These are phyloP conservation scores for Pyrus pyrifolia DNA, from an alignment of 306 rosid species.

Conservation along the genomic window DNA sequence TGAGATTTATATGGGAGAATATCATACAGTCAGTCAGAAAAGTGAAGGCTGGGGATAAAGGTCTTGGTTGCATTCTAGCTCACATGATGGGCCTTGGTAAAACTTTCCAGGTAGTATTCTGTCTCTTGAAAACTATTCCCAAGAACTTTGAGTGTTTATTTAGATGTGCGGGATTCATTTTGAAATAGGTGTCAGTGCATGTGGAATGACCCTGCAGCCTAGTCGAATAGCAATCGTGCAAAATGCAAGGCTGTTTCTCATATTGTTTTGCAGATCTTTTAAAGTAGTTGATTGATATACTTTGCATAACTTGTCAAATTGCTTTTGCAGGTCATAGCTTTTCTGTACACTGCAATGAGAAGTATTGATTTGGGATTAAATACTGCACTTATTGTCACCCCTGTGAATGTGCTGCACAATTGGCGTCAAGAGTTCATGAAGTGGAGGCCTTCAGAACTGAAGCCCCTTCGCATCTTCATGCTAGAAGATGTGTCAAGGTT, in stretches of 20 bases:
- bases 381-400: conserved; percentile 87
- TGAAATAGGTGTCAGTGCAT: not conserved
- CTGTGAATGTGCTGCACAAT: conserved; percentile 93
- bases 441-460: conserved; percentile 88
- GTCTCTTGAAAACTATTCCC: not conserved
- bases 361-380: conserved; percentile 77
- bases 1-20: conserved; percentile 98
- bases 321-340: conserved; percentile 74
- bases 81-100: conserved; percentile 99
- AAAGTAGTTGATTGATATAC: conserved; percentile 15
- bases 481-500: conserved; percentile 91
- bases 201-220: not conserved
- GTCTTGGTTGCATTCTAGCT: conserved; percentile 98
- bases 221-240: not conserved
- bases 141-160: not conserved
- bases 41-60: conserved; percentile 92
- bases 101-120: conserved; percentile 79
- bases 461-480: conserved; percentile 77
- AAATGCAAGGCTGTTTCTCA: not conserved
- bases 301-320: conserved; percentile 21
- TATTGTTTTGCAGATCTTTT: not conserved
- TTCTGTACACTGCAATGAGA: conserved; percentile 93
- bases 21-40: conserved; percentile 80
- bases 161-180: not conserved
- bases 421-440: conserved; percentile 93